Conservation (phyloP, 345 rosid species). For the Cardiospermum halicacabum region DNA sequence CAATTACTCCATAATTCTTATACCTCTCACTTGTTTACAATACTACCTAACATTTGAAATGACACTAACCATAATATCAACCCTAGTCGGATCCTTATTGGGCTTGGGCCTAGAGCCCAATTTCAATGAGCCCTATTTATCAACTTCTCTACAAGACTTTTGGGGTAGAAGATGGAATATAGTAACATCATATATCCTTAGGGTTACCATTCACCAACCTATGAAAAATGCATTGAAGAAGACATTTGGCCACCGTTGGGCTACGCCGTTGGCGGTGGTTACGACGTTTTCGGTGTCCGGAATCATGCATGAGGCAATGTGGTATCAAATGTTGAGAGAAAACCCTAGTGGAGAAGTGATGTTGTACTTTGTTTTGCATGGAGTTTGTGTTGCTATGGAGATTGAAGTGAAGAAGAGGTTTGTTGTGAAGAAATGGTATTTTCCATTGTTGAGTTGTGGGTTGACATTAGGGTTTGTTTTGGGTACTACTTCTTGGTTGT, state of each 20-base stretch:
- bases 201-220: slow-evolving; percentile 56
- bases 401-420: slow-evolving; percentile 34
- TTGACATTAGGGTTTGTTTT: slow-evolving; percentile 36
- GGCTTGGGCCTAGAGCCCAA: slow-evolving; percentile 43
- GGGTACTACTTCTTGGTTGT: slow-evolving; percentile 12
- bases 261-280: slow-evolving; percentile 31
- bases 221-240: slow-evolving; percentile 6
- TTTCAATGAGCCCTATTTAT: slow-evolving; percentile 51
- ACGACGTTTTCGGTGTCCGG: slow-evolving; percentile 46
- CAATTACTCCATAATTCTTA: slow-evolving; percentile 26
- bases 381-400: slow-evolving; percentile 31
- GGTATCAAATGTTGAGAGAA: slow-evolving; percentile 42
- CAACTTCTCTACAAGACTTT: slow-evolving; percentile 70
- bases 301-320: slow-evolving; percentile 56
- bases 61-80: slow-evolving; percentile 27
- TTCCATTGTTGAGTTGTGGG: slow-evolving; percentile 22
- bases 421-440: slow-evolving; percentile 14
- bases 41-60: slow-evolving; percentile 40
- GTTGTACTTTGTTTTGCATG: slow-evolving; percentile 51
- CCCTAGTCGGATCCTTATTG: slow-evolving; percentile 26
- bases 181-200: slow-evolving; percentile 45
- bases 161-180: slow-evolving; percentile 80
- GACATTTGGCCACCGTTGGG: slow-evolving; percentile 31
- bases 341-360: slow-evolving; percentile 45
- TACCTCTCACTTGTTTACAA: slow-evolving; percentile 28